Percentiles rank a stretch among this genome's conserved stretches.
Conservation (phyloP, 768 basidiomycete genomes). For the Suillus placidus region DNA sequence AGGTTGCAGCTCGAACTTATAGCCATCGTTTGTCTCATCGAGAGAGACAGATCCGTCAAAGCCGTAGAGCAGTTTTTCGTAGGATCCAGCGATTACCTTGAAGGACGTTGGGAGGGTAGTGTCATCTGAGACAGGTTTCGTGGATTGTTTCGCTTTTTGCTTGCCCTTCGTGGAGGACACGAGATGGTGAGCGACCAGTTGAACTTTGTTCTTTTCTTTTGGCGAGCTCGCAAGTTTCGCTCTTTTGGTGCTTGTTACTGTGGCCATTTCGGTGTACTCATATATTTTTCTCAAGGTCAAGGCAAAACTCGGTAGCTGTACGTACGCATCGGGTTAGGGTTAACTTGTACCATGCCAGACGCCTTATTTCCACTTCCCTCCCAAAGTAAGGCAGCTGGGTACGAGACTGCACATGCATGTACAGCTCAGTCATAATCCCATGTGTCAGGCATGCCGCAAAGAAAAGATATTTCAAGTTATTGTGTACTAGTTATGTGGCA, state of each 20-base stretch:
- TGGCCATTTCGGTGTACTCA: not conserved
- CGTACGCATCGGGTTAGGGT: no score
- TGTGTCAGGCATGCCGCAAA: not conserved
- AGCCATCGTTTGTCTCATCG: constrained; percentile 25
- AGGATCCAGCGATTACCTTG: constrained; percentile 89
- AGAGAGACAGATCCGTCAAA: constrained; percentile 63
- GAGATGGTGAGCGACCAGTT: constrained; percentile 10
- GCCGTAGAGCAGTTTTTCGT: constrained; percentile 95
- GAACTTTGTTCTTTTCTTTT: constrained; percentile 10
- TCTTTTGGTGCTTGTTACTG: constrained; percentile 20
- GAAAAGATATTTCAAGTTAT: not conserved
- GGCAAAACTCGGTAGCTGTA: not conserved
- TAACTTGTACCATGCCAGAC: not conserved
- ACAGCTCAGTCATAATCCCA: not conserved
- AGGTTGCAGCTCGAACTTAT: constrained; percentile 59
- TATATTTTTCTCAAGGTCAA: not conserved
- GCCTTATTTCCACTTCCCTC: not conserved
- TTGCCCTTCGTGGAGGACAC: constrained; percentile 32
- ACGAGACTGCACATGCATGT: not conserved
- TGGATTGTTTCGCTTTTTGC: constrained; percentile 25
- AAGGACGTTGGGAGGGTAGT: constrained; percentile 59
- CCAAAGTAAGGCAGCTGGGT: not conserved
- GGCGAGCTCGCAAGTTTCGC: constrained; percentile 24
- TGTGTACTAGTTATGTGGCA: not conserved
- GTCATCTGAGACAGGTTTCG: constrained; percentile 2